Evolutionary conservation across 148 eudicot genomes (phyloP), one percentile per base, ranked within the genome.

Genomic region (Rhododendron mucronatum): DNA sequence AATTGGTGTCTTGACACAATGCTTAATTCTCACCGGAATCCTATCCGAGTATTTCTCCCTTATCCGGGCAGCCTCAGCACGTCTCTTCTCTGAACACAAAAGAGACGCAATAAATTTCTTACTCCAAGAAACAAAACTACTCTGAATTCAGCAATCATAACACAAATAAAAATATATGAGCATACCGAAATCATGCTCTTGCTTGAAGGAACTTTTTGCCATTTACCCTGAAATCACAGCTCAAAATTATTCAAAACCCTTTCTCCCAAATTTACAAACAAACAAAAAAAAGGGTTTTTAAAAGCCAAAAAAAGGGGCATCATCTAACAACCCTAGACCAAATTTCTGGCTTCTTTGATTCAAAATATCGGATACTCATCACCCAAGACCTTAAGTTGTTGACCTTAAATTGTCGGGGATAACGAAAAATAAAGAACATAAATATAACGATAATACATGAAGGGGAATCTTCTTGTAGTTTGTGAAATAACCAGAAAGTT

Each of bases 41-140:
- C 98, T 93, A 86, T 95, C 98, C 4, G 98, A 92, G 90, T 95
- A 95, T 85, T 94, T 95, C 87, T 93, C 98, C 91, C 98, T 92
- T 78, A 95, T 95, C 88, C 98, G 93, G 1, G 93, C 93, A 85
- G 98, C 94, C 90, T 95, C 98, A 6, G 98, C 98, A 23, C 93
- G 91, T 84, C 98, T 92, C 92, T 95, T 95, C 89, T 93, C 98
- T 95, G 91, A 82, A 88, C 30, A 75, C 26, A 79, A 86, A 39
- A 86, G 71, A 82, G 59, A 78, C 33, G 30, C 37, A 20, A 9
- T 26, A 45, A 81, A 44, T 10, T 80, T 47, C 55, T 26, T 53
- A 63, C 44, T 41, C 30, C 45, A 20, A 39, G 3, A 16, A 59
- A 50, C 18, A 82, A 50, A 30, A 76, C 21, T 1, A 33, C 13